These are phyloP conservation scores for Plenodomus lindquistii DNA, from an alignment of 2,329 filamentous ascomycete genomes.

Conservation along the genomic window DNA sequence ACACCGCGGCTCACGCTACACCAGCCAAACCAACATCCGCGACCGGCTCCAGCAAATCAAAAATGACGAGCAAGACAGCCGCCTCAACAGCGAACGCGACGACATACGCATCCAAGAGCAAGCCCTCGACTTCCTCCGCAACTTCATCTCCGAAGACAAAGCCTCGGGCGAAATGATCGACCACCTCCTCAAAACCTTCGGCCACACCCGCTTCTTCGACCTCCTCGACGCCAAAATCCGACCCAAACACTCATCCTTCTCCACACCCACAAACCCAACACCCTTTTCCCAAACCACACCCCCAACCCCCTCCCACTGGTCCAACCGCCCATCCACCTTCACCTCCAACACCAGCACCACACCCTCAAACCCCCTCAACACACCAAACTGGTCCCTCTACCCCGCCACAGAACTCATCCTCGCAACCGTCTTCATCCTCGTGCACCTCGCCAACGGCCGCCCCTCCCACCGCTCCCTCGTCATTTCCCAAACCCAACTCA, in stretches of 20 bases:
- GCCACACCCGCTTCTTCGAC: slow-evolving; percentile 76
- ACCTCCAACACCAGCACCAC: slow-evolving; percentile 57
- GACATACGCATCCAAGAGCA: slow-evolving; percentile 89
- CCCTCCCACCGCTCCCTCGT: slow-evolving; percentile 71
- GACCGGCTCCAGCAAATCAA: slow-evolving; percentile 52
- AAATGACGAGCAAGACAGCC: slow-evolving; percentile 70
- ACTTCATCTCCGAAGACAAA: slow-evolving; percentile 73
- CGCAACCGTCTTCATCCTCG: slow-evolving; percentile 78
- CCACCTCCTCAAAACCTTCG: slow-evolving; percentile 74
- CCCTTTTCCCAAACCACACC: slow-evolving; percentile 13
- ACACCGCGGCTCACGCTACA: slow-evolving; percentile 40
- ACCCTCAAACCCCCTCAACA: slow-evolving; percentile 44
- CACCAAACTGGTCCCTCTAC: slow-evolving; percentile 40
- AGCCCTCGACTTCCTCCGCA: slow-evolving; percentile 84
- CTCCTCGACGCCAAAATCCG: slow-evolving; percentile 79
- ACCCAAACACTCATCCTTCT: slow-evolving; percentile 42
- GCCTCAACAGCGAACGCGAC: slow-evolving; percentile 71
- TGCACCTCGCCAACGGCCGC: slow-evolving; percentile 83
- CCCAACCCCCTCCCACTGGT: slow-evolving; percentile 34
- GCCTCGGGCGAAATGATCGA: slow-evolving; percentile 74
- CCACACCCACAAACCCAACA: slow-evolving; percentile 8
- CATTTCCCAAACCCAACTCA: slow-evolving; percentile 72
- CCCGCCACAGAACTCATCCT: slow-evolving; percentile 67
- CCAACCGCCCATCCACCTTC: slow-evolving; percentile 60
- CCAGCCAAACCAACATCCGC: slow-evolving; percentile 38